A percentile compares a stretch with the other conserved stretches of the same genome.
Evolutionary conservation across 2,329 filamentous ascomycete species (phyloP).

Genomic region (Diaporthe sp.): DNA sequence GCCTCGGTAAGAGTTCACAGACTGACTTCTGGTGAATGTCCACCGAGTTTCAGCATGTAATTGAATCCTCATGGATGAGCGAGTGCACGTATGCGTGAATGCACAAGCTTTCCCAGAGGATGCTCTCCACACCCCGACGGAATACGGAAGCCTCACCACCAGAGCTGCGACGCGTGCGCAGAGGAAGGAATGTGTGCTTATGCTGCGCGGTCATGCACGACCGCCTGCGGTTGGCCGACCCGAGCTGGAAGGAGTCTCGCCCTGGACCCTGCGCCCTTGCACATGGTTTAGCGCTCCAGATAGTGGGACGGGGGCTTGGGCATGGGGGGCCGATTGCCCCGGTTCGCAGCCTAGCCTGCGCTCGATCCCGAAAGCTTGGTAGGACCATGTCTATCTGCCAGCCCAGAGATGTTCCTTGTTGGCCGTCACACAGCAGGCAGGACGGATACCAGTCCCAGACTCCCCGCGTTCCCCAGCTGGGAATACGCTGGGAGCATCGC

Average conservation of each 20-base stretch:
- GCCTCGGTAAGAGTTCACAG: neutral
- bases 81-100: neutral
- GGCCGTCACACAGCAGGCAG: conserved; percentile 1
- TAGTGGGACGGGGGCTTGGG: neutral
- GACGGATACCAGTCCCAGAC: neutral
- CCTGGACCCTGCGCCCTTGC: neutral
- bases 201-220: conserved; percentile 13
- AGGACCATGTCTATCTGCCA: neutral
- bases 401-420: neutral
- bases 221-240: neutral
- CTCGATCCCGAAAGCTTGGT: conserved; percentile 9
- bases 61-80: neutral
- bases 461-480: neutral
- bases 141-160: neutral
- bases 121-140: neutral
- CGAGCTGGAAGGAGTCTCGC: conserved; percentile 2
- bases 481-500: neutral
- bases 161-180: neutral
- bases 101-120: neutral
- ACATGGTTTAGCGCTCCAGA: neutral
- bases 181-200: conserved; percentile 11
- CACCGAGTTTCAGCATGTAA: neutral
- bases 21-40: neutral
- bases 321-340: neutral
- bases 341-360: neutral